phyloP scores from a whole-genome alignment of 2,329 filamentous ascomycete genomes.

The Cladosporium austrohemisphaericum region DNA sequence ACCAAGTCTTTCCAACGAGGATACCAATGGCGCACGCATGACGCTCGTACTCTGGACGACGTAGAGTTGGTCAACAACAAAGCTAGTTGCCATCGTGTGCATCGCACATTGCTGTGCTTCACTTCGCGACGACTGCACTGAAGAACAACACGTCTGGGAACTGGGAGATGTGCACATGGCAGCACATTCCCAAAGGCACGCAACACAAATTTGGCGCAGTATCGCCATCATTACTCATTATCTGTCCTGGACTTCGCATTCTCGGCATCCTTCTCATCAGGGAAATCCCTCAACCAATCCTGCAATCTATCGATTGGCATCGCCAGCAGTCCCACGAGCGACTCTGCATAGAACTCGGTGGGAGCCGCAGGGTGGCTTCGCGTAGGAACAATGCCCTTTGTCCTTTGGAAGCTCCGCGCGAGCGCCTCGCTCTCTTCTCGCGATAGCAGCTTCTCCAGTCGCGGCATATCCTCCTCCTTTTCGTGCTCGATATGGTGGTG shows the following conservation, averaged over 20 bases:
- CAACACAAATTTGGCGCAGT: not conserved
- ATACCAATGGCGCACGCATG: too few species aligned
- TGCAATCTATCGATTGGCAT: conserved; percentile 24
- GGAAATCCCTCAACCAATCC: conserved; percentile 23
- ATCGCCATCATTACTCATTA: not conserved
- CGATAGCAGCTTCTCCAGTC: conserved; percentile 20
- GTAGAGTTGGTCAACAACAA: too few species aligned
- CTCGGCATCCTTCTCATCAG: conserved; percentile 3
- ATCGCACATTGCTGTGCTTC: too few species aligned
- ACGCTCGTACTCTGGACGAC: too few species aligned
- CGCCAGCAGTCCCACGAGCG: conserved; percentile 21
- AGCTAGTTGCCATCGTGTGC: too few species aligned
- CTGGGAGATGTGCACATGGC: too few species aligned
- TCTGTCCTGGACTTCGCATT: conserved; percentile 8
- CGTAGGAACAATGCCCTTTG: conserved; percentile 22
- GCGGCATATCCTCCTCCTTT: conserved; percentile 23
- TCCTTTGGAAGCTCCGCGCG: conserved; percentile 20
- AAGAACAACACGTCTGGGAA: too few species aligned
- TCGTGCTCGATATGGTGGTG: conserved; percentile 25
- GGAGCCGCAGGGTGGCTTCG: conserved; percentile 19
- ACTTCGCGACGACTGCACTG: too few species aligned
- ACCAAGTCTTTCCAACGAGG: too few species aligned
- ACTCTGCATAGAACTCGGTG: conserved; percentile 17
- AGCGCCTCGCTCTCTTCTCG: conserved; percentile 19
- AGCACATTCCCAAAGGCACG: not conserved